Percentiles rank a stretch among this genome's conserved stretches.
These are phyloP conservation scores for Comarum palustre DNA, from an alignment of 306 rosid genomes.

Conservation along the genomic window DNA sequence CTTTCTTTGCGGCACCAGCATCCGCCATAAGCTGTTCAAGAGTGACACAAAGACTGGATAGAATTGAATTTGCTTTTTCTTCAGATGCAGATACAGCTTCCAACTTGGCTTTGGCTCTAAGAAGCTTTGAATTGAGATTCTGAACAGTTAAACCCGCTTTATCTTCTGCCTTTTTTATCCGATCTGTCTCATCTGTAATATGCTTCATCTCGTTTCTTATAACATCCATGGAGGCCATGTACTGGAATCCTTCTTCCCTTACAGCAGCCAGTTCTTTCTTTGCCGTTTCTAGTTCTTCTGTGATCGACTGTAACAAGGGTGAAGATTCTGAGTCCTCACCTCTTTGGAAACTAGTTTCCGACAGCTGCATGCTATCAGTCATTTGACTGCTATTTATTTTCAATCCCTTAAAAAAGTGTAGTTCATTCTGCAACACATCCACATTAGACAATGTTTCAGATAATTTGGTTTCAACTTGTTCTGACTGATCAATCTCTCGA, in stretches of 20 bases:
- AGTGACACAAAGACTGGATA: slow-evolving; percentile 45
- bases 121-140: slow-evolving; percentile 61
- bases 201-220: slow-evolving; percentile 72
- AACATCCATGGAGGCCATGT: slow-evolving; percentile 80
- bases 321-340: slow-evolving; percentile 40
- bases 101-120: slow-evolving; percentile 68
- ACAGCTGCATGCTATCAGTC: slow-evolving; percentile 29
- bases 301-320: slow-evolving; percentile 33
- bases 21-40: slow-evolving; percentile 59
- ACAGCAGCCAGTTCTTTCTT: slow-evolving; percentile 58
- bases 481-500: slow-evolving; percentile 52
- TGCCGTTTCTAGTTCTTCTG: slow-evolving; percentile 56
- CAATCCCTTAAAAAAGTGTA: slow-evolving; percentile 45
- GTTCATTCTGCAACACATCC: slow-evolving; percentile 54
- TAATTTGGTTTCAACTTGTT: slow-evolving; percentile 59
- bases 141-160: slow-evolving; percentile 43
- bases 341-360: slow-evolving; percentile 29
- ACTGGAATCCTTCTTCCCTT: slow-evolving; percentile 71
- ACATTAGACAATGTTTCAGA: slow-evolving; percentile 62
- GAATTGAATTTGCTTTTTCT: slow-evolving; percentile 55
- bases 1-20: slow-evolving; percentile 49
- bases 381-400: slow-evolving; percentile 33
- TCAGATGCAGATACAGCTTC: slow-evolving; percentile 70
- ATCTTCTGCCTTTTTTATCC: slow-evolving; percentile 47
- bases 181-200: slow-evolving; percentile 40